A percentile compares a stretch with the other conserved stretches of the same genome.
Evolutionary conservation across 1,284 basidiomycete genomes (phyloP).

Genomic region (Malassezia obtusa): DNA sequence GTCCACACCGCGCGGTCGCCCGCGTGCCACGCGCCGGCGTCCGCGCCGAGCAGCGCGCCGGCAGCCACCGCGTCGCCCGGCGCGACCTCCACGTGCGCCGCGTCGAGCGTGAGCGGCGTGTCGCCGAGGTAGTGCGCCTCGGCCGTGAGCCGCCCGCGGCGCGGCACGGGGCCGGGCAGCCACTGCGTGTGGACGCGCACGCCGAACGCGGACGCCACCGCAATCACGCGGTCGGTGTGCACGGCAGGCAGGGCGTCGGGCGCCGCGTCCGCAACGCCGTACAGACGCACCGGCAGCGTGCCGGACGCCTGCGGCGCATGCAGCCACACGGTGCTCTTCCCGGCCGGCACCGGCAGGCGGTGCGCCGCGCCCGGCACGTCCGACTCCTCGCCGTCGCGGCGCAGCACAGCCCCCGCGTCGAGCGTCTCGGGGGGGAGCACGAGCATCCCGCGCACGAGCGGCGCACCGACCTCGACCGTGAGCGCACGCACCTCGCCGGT

Average conservation of each 20-base stretch:
- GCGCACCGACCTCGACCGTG: background rate
- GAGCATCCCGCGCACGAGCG: background rate
- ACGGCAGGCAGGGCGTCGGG: background rate
- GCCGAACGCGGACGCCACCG: background rate
- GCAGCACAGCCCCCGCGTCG: background rate
- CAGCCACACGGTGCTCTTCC: background rate
- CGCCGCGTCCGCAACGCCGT: background rate
- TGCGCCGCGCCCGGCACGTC: background rate
- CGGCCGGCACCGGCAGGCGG: background rate
- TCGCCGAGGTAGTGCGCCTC: background rate
- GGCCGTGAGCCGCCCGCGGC: background rate
- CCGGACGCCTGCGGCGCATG: conserved; percentile 5
- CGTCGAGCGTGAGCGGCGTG: background rate
- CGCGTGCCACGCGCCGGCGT: background rate
- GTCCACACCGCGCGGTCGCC: background rate
- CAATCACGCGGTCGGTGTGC: background rate
- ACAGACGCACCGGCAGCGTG: background rate
- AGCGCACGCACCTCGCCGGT: conserved; percentile 1
- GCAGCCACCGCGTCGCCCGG: background rate
- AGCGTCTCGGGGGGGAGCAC: background rate
- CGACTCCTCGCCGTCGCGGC: background rate
- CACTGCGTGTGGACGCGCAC: conserved; percentile 1
- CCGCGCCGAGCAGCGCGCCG: background rate
- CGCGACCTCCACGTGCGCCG: background rate
- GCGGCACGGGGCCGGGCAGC: background rate